These are phyloP conservation scores for Naganishia vaughanmartiniae DNA, from an alignment of 768 basidiomycete genomes.

Conservation along the genomic window DNA sequence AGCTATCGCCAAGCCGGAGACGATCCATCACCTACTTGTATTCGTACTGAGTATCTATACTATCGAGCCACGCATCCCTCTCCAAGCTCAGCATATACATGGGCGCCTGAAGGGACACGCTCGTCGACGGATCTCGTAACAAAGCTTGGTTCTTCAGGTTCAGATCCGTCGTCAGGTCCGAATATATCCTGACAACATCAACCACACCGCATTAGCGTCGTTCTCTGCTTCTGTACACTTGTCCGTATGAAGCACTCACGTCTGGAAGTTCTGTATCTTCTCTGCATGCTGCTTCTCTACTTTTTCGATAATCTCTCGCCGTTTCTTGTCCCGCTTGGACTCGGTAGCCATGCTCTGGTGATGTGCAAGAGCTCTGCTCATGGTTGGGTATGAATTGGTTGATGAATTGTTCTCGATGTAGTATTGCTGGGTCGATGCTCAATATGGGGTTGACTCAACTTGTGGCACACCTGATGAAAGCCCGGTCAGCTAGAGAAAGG, in stretches of 20 bases:
- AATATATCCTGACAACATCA: slow-evolving; percentile 44
- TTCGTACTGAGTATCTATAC: slow-evolving; percentile 51
- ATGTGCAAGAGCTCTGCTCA: slow-evolving; percentile 4
- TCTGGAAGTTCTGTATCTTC: slow-evolving; percentile 51
- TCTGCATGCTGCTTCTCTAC: slow-evolving; percentile 54
- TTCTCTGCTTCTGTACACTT: background rate
- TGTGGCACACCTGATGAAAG: too few species aligned
- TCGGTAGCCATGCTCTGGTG: slow-evolving; percentile 31
- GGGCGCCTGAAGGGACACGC: slow-evolving; percentile 33
- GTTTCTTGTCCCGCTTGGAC: slow-evolving; percentile 54
- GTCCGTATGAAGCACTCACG: slow-evolving; percentile 39
- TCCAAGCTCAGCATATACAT: slow-evolving; percentile 53
- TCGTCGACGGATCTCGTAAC: slow-evolving; percentile 46
- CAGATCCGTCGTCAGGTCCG: slow-evolving; percentile 45
- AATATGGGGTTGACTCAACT: too few species aligned
- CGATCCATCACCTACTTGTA: slow-evolving; percentile 49
- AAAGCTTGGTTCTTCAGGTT: slow-evolving; percentile 46
- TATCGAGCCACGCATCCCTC: slow-evolving; percentile 52
- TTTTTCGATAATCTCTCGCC: slow-evolving; percentile 55
- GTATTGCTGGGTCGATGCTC: background rate
- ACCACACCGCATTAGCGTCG: background rate
- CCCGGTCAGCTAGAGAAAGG: background rate
- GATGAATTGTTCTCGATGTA: background rate
- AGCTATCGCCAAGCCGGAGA: background rate
- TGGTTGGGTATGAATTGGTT: background rate